A percentile compares a stretch with the other conserved stretches of the same genome.
Conservation (phyloP, 352 stramenopile genomes). For the Paralagenidium karlingii region DNA sequence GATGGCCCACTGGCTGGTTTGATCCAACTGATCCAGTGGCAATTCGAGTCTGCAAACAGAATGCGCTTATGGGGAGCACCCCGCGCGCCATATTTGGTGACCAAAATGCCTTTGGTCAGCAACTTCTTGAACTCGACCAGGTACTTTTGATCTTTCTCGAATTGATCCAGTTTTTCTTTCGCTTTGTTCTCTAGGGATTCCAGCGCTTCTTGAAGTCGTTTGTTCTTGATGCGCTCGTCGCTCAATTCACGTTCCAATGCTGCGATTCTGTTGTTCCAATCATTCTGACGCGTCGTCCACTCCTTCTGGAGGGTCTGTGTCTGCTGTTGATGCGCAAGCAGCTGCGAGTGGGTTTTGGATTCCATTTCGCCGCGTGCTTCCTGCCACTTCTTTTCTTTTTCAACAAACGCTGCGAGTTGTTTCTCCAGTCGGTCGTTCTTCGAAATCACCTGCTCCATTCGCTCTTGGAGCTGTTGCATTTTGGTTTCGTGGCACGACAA, state of each 20-base stretch:
- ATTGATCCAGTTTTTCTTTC: constrained; percentile 9
- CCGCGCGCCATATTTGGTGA: constrained; percentile 39
- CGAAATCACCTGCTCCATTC: constrained; percentile 13
- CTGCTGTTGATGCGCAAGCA: constrained; percentile 4
- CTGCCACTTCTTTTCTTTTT: not conserved
- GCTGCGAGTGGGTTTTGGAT: constrained; percentile 10
- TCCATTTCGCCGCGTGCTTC: constrained; percentile 6
- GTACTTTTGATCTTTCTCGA: constrained; percentile 23
- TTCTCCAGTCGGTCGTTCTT: constrained; percentile 4
- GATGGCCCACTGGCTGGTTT: constrained; percentile 10
- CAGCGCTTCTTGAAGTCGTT: constrained; percentile 15
- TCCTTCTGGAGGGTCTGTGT: too few species aligned
- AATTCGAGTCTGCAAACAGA: constrained; percentile 37
- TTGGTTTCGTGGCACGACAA: constrained; percentile 25
- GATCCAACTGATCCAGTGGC: constrained; percentile 45
- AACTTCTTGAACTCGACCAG: constrained; percentile 45
- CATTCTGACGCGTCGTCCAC: constrained; percentile 6
- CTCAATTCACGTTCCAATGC: constrained; percentile 11
- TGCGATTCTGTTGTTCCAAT: constrained; percentile 10
- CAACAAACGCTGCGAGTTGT: too few species aligned
- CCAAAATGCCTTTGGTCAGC: constrained; percentile 26
- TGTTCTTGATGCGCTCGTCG: constrained; percentile 13
- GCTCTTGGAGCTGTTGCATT: constrained; percentile 19
- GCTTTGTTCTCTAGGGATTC: constrained; percentile 16
- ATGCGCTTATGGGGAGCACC: constrained; percentile 31